Evolutionary conservation across 495 filamentous ascomycete species (phyloP).

Genomic region (Aspergillus hancockii): DNA sequence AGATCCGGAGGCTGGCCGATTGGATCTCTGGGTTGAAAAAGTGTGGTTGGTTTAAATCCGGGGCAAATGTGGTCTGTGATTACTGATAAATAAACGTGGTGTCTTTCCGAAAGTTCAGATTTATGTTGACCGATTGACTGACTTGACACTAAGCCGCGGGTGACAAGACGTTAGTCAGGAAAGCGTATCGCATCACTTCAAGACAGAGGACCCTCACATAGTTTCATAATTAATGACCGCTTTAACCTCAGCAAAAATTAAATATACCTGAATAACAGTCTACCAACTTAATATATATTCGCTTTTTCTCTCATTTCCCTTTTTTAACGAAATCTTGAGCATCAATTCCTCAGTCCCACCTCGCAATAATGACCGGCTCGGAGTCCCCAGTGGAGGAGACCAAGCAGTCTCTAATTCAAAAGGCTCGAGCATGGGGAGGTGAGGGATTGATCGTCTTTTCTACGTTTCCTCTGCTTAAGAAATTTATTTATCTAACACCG

Average conservation of each 20-base stretch:
- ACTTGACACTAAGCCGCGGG: slow-evolving; percentile 22
- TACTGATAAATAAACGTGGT: slow-evolving; percentile 36
- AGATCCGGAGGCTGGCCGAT: slow-evolving; percentile 10
- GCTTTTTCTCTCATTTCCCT: no score
- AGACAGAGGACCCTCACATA: no score
- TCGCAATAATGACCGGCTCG: slow-evolving; percentile 18
- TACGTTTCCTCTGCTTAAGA: not conserved
- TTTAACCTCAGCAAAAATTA: not conserved
- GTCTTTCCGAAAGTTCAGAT: slow-evolving; percentile 24
- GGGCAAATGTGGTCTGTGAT: slow-evolving; percentile 12
- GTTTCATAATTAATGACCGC: not conserved
- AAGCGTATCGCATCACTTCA: not conserved
- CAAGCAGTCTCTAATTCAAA: slow-evolving; percentile 52
- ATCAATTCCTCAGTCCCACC: not conserved
- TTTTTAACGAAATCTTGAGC: slow-evolving; percentile 1
- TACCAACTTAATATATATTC: no score
- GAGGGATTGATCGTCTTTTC: slow-evolving; percentile 32
- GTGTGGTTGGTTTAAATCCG: slow-evolving; percentile 8
- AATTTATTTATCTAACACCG: not conserved
- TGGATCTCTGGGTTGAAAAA: not conserved
- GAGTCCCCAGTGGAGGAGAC: slow-evolving; percentile 42
- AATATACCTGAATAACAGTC: no score
- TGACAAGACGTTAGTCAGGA: slow-evolving; percentile 22
- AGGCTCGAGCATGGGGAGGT: slow-evolving; percentile 72
- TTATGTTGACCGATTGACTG: slow-evolving; percentile 4